Evolutionary conservation across 2,329 filamentous ascomycete species (phyloP), one percentile per base, ranked within the genome.

Genomic region (Ceratocystiopsis sp.): DNA sequence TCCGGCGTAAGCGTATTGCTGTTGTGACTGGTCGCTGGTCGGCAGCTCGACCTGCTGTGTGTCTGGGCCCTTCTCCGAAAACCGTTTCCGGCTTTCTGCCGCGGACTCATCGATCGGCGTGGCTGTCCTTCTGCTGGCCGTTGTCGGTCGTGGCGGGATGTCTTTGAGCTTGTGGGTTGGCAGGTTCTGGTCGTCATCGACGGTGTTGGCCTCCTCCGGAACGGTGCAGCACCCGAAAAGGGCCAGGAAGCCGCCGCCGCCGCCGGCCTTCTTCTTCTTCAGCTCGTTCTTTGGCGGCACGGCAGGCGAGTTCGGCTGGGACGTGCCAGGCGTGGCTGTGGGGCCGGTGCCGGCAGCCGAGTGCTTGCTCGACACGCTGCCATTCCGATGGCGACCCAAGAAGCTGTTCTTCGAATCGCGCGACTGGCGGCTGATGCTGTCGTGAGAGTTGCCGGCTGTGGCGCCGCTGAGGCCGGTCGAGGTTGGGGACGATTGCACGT

Each of bases 211-310:
- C 49, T 72, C 67, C 48, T 79, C 76, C 41, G 77, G 74, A 36
- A 75, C 68, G 44, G 66, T 68, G 57, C 80, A 84, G 62, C 80
- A 84, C 47, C 70, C 75, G 46, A 84, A 65, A 43, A 84, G 68
- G 19, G 72, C 64, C 34, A 76, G 57, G 38, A 77, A 58, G 38
- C 49, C 45, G 19, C 47, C 68, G 42, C 61, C 66, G 55, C 66
- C 68, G 3, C 61, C 66, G 55, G 66, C 68, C 56, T 70, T 71
- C 59, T 73, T 74, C 57, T 64, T 65, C 54, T 67, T 69, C 36
- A 43, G 35, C 45, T 66, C 61, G 34, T 63, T 59, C 40, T 41
- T 45, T 42, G 64, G 65, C 42, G 63, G 61, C 10, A 59, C 62
- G 29, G 62, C 59, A 17, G 71, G 68, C 33, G 70, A 71, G 54